Evolutionary conservation across 75 land plant species (phyloP), one percentile per base, ranked within the genome.

Genomic region (Pinus taeda): DNA sequence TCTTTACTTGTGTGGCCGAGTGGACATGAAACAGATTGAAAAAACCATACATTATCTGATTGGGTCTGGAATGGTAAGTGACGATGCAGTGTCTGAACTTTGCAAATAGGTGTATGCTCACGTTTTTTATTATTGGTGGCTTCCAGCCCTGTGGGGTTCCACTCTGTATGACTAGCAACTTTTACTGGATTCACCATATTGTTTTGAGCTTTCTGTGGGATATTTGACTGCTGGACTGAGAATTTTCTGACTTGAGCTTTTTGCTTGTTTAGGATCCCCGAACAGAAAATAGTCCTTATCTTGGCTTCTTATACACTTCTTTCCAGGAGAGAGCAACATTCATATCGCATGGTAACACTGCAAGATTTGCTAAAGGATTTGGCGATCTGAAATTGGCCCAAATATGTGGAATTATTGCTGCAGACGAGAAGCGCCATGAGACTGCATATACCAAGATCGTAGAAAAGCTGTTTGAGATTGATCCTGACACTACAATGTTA

Each of bases 281-380:
- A 57, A 87, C 85, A 29, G 91, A 89, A 76, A 89, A 89, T 71
- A 86, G 75, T 29, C 91, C 91, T 1, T 89, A 86, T 67, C 76
- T 83, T 26, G 86, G 91, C 18, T 89, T 89, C 66, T 79, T 88
- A 14, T 90, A 90, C 81, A 87, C 90, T 2, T 76, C 92, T 13
- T 85, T 85, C 60, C 86, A 85, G 73, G 86, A 85, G 29, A 79
- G 87, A 53, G 87, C 87, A 64, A 90, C 92, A 24, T 85, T 83
- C 62, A 79, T 90, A 11, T 88, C 93, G 1, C 93, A 90, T 65
- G 93, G 91, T 1, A 90, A 90, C 76, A 90, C 93, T 57, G 93
- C 91, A 12, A 79, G 89, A 39, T 86, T 73, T 71, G 93, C 91
- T 2, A 91, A 88, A 81, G 81, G 80, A 0, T 71, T 79, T 39